These are phyloP conservation scores for Leccinum truebloodii DNA, from an alignment of 768 basidiomycete genomes.

Conservation along the genomic window DNA sequence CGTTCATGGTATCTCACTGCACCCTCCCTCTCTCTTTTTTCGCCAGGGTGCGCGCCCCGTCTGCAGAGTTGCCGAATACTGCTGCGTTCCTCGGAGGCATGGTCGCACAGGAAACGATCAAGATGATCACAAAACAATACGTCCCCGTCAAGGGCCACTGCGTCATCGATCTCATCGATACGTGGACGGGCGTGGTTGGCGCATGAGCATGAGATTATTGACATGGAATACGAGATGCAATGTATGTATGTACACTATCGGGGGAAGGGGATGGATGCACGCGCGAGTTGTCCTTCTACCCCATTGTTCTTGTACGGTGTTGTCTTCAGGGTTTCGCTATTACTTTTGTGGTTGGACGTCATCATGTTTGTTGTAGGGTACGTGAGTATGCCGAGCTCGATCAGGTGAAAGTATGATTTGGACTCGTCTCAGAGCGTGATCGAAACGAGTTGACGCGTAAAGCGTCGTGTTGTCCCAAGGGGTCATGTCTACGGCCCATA, in stretches of 20 bases:
- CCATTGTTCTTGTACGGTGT: background rate
- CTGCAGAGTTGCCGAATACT: constrained; percentile 87
- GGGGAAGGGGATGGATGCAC: background rate
- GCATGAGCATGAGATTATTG: constrained; percentile 13
- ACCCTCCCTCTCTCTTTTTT: too few relatives aligned
- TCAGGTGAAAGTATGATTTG: background rate
- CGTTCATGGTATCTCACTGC: constrained; percentile 1
- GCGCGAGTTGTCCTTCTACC: background rate
- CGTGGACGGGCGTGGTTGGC: constrained; percentile 64
- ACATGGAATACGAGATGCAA: background rate
- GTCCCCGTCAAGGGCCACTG: constrained; percentile 86
- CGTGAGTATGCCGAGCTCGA: constrained; percentile 6
- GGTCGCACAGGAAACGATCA: constrained; percentile 95
- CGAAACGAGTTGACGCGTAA: constrained; percentile 10
- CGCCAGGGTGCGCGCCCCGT: constrained; percentile 71
- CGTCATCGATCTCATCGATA: constrained; percentile 80
- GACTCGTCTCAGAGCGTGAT: background rate
- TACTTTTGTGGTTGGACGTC: background rate
- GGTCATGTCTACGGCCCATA: too few relatives aligned
- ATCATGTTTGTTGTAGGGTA: constrained; percentile 14
- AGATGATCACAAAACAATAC: constrained; percentile 96
- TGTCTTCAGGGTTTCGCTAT: background rate
- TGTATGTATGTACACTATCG: background rate
- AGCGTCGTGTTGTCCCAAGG: constrained; percentile 2
- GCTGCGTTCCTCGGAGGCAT: constrained; percentile 93